These are phyloP conservation scores for Thelonectria discophora DNA, from an alignment of 2,329 filamentous ascomycete species.

Conservation along the genomic window DNA sequence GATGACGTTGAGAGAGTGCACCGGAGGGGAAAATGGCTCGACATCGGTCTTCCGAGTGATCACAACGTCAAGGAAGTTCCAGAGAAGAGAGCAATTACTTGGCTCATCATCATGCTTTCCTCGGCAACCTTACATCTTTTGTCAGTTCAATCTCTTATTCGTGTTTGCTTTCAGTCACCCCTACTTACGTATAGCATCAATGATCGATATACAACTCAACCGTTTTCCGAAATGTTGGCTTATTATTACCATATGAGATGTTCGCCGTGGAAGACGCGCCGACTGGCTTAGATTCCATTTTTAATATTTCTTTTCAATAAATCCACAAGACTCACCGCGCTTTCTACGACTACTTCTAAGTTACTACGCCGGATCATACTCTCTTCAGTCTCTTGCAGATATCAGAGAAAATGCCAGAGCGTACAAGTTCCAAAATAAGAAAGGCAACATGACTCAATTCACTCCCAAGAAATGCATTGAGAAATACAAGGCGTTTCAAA, in stretches of 20 bases:
- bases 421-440: background rate
- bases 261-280: too few relatives aligned
- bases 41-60: slow-evolving; percentile 1
- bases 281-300: too few relatives aligned
- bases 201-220: too few relatives aligned
- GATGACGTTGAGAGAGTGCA: background rate
- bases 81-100: background rate
- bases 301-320: too few relatives aligned
- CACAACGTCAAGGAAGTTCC: background rate
- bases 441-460: background rate
- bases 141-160: background rate
- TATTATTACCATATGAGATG: too few relatives aligned
- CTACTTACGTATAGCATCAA: background rate
- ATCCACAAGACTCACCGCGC: too few relatives aligned
- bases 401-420: background rate
- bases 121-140: slow-evolving; percentile 1
- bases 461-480: slow-evolving; percentile 19
- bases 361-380: too few relatives aligned
- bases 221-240: too few relatives aligned
- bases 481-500: slow-evolving; percentile 18
- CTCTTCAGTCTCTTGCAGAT: too few relatives aligned
- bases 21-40: background rate
- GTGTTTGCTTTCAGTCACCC: background rate
- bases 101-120: background rate
- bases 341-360: too few relatives aligned